phyloP scores from a whole-genome alignment of 768 basidiomycete species.

The Tylopilus rubrobrunneus region DNA sequence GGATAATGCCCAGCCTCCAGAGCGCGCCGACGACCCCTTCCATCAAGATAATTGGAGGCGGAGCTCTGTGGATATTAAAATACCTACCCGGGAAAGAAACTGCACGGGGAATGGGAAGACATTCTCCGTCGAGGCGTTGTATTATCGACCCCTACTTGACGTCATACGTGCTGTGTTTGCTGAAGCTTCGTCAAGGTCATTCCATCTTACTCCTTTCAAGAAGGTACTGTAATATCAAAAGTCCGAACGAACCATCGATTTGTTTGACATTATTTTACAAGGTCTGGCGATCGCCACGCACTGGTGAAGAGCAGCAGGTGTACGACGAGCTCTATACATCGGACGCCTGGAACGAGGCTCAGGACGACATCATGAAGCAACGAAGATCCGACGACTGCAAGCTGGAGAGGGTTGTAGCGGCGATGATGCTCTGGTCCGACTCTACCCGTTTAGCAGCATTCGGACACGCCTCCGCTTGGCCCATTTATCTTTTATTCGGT shows the following conservation, averaged over 20 bases:
- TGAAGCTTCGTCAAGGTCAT: conserved; percentile 5
- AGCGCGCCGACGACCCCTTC: neutral
- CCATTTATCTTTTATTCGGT: too few relatives aligned
- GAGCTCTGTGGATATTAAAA: neutral
- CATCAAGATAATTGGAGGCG: too few relatives aligned
- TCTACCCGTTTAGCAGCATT: too few relatives aligned
- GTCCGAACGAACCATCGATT: too few relatives aligned
- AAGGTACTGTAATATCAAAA: neutral
- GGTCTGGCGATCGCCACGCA: neutral
- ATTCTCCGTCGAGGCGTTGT: conserved; percentile 27
- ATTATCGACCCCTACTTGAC: conserved; percentile 9
- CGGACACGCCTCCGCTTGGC: too few relatives aligned
- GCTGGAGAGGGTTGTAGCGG: too few relatives aligned
- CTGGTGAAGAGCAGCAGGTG: neutral
- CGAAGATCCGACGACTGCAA: too few relatives aligned
- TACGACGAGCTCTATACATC: neutral
- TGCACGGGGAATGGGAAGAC: conserved; percentile 5
- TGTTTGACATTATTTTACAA: neutral
- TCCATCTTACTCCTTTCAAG: conserved; percentile 10
- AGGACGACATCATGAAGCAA: too few relatives aligned
- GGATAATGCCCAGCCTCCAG: neutral
- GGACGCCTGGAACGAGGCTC: too few relatives aligned
- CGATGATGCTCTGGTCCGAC: too few relatives aligned
- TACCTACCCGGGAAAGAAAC: neutral
- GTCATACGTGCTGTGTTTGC: too few relatives aligned